phyloP scores from a whole-genome alignment of 148 eudicot species.

The Chenopodium formosanum region DNA sequence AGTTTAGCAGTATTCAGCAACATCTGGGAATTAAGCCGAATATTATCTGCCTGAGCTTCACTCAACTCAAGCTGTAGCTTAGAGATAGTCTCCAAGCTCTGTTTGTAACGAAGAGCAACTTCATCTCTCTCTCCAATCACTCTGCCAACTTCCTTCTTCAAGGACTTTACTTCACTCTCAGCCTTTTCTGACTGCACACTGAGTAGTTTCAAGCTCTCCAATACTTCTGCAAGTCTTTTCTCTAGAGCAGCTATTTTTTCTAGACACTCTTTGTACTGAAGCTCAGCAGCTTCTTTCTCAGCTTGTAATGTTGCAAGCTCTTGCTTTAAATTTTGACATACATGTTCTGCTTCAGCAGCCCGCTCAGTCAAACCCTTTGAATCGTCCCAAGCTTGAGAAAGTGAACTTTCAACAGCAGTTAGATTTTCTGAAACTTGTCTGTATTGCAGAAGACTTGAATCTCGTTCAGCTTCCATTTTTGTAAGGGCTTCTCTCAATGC shows the following conservation, averaged over 20 bases:
- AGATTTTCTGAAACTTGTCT: conserved; percentile 47
- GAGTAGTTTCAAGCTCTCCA: conserved; percentile 42
- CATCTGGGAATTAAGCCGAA: conserved; percentile 51
- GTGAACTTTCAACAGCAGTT: conserved; percentile 47
- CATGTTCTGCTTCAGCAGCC: conserved; percentile 46
- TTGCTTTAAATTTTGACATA: conserved; percentile 44
- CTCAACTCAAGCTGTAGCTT: conserved; percentile 56
- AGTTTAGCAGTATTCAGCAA: conserved; percentile 49
- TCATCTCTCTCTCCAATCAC: conserved; percentile 56
- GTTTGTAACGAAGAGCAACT: conserved; percentile 43
- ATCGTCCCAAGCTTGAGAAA: conserved; percentile 44
- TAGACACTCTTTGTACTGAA: conserved; percentile 49
- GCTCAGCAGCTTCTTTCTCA: conserved; percentile 49
- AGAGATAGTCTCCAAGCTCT: conserved; percentile 57
- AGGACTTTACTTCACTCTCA: conserved; percentile 51
- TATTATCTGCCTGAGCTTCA: conserved; percentile 53
- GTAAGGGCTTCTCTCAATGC: conserved; percentile 56
- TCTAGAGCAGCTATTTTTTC: conserved; percentile 57
- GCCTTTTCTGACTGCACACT: conserved; percentile 51
- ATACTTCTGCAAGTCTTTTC: conserved; percentile 42
- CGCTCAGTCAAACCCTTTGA: conserved; percentile 38
- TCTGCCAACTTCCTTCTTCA: conserved; percentile 53
- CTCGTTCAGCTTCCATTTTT: conserved; percentile 61
- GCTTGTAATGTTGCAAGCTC: conserved; percentile 54
- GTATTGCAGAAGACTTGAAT: conserved; percentile 39